Conservation (phyloP, 2,329 filamentous ascomycete species). For the Paramyrothecium roridum region DNA sequence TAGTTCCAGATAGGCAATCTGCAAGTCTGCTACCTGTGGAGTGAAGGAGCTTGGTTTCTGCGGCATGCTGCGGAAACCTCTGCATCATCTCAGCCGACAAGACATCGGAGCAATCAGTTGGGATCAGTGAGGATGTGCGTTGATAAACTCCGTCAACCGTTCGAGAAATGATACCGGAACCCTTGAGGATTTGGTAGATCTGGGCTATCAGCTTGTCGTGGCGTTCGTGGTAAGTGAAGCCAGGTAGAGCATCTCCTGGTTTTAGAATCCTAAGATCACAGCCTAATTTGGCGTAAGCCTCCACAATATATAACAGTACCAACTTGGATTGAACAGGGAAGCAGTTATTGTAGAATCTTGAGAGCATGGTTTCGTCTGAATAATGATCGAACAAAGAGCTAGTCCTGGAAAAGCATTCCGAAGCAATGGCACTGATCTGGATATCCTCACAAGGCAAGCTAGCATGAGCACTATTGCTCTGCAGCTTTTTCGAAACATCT, state of each 20-base stretch:
- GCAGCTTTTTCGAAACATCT: background rate
- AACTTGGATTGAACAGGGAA: background rate
- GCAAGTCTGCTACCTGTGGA: conserved; percentile 21
- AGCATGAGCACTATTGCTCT: background rate
- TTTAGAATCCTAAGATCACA: background rate
- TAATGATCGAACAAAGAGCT: background rate
- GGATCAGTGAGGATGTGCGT: background rate
- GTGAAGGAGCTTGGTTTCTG: background rate
- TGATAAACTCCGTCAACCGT: background rate
- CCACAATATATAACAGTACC: background rate
- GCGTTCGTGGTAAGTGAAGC: background rate
- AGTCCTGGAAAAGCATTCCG: too few species aligned
- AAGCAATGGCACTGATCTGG: too few species aligned
- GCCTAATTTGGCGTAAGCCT: background rate
- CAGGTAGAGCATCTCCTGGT: background rate
- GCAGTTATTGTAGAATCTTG: background rate
- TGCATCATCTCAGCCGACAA: background rate
- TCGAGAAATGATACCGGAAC: background rate
- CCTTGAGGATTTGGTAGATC: background rate
- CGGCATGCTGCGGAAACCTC: background rate
- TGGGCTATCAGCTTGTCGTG: background rate
- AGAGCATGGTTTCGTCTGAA: background rate
- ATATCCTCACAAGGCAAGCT: background rate
- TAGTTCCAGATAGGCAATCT: conserved; percentile 24
- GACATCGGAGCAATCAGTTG: background rate